Percentiles rank a stretch among this genome's conserved stretches.
phyloP scores from a whole-genome alignment of 1,284 basidiomycete species.

The Ustilago curta region DNA sequence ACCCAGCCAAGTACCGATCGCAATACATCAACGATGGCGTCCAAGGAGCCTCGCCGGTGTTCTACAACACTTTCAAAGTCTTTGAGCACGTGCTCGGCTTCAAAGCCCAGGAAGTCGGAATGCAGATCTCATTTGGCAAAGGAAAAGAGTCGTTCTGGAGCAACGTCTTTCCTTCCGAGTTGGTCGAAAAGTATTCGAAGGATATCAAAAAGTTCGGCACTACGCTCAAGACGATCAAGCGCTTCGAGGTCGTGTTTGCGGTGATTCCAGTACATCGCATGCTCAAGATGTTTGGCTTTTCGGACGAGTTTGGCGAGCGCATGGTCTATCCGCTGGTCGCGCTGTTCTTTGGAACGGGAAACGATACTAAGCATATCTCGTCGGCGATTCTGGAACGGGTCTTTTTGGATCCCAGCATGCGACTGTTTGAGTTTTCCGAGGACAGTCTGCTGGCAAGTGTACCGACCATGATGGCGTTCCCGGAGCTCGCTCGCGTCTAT shows the following conservation, averaged over 20 bases:
- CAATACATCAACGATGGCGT: slow-evolving; percentile 67
- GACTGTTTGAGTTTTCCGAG: slow-evolving; percentile 64
- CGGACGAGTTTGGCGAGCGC: slow-evolving; percentile 73
- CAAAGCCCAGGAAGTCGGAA: slow-evolving; percentile 56
- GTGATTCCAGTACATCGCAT: slow-evolving; percentile 61
- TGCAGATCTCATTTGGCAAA: slow-evolving; percentile 67
- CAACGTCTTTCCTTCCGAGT: slow-evolving; percentile 64
- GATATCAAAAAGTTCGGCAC: slow-evolving; percentile 65
- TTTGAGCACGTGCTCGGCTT: slow-evolving; percentile 61
- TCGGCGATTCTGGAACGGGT: slow-evolving; percentile 75
- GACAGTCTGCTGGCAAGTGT: slow-evolving; percentile 70
- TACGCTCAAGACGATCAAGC: slow-evolving; percentile 61
- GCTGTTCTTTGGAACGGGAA: slow-evolving; percentile 76
- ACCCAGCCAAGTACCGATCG: slow-evolving; percentile 55
- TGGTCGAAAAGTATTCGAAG: slow-evolving; percentile 55
- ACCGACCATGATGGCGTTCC: slow-evolving; percentile 71
- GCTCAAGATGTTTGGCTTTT: slow-evolving; percentile 61
- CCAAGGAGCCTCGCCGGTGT: slow-evolving; percentile 61
- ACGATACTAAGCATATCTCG: slow-evolving; percentile 75
- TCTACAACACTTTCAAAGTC: slow-evolving; percentile 65
- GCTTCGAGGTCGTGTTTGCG: slow-evolving; percentile 62
- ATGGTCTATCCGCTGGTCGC: slow-evolving; percentile 76
- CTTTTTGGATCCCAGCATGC: slow-evolving; percentile 76
- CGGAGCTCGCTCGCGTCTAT: slow-evolving; percentile 73
- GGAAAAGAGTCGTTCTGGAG: slow-evolving; percentile 60